Evolutionary conservation across 495 filamentous ascomycete species (phyloP), one percentile per base, ranked within the genome.

Genomic region (Chaetomium fimeti): DNA sequence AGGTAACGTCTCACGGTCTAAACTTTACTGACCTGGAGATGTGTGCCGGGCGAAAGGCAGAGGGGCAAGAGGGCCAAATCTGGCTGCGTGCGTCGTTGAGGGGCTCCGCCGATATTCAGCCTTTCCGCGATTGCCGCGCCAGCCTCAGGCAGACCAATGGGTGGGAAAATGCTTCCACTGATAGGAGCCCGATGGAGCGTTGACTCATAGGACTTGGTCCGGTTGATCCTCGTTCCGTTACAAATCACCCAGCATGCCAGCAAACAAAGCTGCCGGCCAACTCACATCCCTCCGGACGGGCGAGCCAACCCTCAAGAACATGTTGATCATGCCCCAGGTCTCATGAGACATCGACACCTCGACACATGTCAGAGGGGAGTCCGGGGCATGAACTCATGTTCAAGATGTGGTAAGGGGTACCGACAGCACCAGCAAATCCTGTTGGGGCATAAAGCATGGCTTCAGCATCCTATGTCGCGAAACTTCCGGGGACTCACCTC

Each of bases 91-190:
- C 32, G 32, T 36, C n/a, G 45, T 20, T 24, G 20, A 36, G 13
- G n/a, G 45, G 18, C 8, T 18, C 32, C 25, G 25, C 5, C 16
- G 22, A 2, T 38, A 27, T 25, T 5, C 28, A 3, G 6, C 18
- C 32, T 20, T 52, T 29, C 54, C 62, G 62, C 62, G 55, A 16
- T 53, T 64, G 62, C 62, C 62, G 62, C 55, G 27, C 43, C 27
- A 22, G 22, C 28, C 28, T 43, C 12, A 8, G 18, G 36, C 32
- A 29, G 9, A 29, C 7, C 29, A 11, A 27, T 18, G 20, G 27
- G 29, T 9, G n/a, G 48, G 7, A 49, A n/a, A 24, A 45, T n/a
- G n/a, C 43, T 47, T 47, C 43, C 15, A 18, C 43, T 20, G 32
- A 36, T 36, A 43, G 40, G 16, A 28, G 8, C 18, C 47, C 57